Base-by-base conservation (phyloP, 257 asterid species). In the Capsicum chinense region DNA sequence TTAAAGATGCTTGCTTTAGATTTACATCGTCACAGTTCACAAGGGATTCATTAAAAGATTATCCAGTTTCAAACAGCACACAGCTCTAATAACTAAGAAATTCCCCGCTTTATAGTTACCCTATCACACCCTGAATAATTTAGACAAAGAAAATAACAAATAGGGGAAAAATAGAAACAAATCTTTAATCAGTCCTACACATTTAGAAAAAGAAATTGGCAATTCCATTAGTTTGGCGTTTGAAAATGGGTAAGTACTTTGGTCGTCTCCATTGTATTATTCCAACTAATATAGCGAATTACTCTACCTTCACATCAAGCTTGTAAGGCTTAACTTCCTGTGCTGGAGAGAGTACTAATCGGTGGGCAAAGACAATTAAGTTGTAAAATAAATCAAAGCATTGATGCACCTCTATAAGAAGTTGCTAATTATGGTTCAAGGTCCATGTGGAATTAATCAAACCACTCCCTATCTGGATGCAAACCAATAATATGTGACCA, bases 41-140 rank as follows among this genome's bases (percentile, higher is more conserved):
- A 74, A 50, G 80, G 19, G 37, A 74, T 19, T 50, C 60, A 19
- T 60, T 48, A 35, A 11, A 21, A 48, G 5, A 3, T 47, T 10
- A n/a, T 50, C 44, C 80, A 74, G 6, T 50, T 74, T 74, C 80
- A 74, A 8, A 73, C 12, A 48, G 79, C n/a, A 76, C 48, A 52
- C 26, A 52, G 15, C 44, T 26, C 47, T 6, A 21, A 19, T 9
- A 44, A 9, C 58, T 5, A 52, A 39, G 3, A 4, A 7, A 54
- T 14, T 76, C n/a, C 26, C 9, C 7, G 19, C 42, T 54, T 13
- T 54, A 3, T 26, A 52, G 21, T 74, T 12, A 52, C 47, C 44
- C 12, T 8, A 74, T 48, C 47, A 6, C 81, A 13, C 47, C 62
- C 17, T 21, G 7, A 50, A 74, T 50, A 19, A 74, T 50, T 26